A percentile compares a stretch with the other conserved stretches of the same genome.
Conservation (phyloP, 192 early-diverging fungal species). For the Chytriomyces sp. region DNA sequence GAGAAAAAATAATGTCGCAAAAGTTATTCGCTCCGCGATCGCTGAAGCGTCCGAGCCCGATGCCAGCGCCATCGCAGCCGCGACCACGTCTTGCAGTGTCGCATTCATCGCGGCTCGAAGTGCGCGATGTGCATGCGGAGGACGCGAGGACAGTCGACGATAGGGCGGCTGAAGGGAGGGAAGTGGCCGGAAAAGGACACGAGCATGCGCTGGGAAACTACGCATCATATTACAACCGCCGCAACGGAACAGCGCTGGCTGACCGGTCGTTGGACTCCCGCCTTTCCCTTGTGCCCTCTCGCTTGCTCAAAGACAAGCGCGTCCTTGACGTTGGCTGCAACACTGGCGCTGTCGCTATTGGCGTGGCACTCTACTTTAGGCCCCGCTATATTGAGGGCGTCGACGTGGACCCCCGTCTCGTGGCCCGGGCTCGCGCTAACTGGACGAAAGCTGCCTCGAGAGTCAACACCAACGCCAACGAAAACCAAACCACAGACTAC, state of each 20-base stretch:
- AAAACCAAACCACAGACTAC: conserved; percentile 53
- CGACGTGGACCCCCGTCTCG: conserved; percentile 71
- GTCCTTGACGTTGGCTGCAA: conserved; percentile 86
- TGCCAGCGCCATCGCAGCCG: too few species aligned
- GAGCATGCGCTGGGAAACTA: conserved; percentile 59
- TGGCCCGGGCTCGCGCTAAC: conserved; percentile 57
- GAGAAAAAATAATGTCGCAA: too few species aligned
- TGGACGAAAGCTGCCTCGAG: conserved; percentile 24
- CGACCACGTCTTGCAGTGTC: too few species aligned
- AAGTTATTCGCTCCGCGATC: too few species aligned
- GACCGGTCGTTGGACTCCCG: conserved; percentile 54
- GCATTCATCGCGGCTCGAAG: too few species aligned
- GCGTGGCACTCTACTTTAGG: conserved; percentile 50
- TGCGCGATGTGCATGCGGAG: too few species aligned
- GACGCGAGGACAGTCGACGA: too few species aligned
- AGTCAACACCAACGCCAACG: not conserved
- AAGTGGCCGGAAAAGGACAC: too few species aligned
- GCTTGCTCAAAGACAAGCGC: conserved; percentile 52
- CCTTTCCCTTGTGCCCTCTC: conserved; percentile 51
- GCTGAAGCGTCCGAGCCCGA: too few species aligned
- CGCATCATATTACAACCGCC: conserved; percentile 57
- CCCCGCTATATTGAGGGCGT: conserved; percentile 66
- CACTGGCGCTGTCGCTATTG: conserved; percentile 59
- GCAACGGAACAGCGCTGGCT: not conserved
- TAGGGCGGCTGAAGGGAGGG: too few species aligned